Evolutionary conservation across 148 eudicot genomes (phyloP).

Genomic region (Vaccinium vitisidaea): DNA sequence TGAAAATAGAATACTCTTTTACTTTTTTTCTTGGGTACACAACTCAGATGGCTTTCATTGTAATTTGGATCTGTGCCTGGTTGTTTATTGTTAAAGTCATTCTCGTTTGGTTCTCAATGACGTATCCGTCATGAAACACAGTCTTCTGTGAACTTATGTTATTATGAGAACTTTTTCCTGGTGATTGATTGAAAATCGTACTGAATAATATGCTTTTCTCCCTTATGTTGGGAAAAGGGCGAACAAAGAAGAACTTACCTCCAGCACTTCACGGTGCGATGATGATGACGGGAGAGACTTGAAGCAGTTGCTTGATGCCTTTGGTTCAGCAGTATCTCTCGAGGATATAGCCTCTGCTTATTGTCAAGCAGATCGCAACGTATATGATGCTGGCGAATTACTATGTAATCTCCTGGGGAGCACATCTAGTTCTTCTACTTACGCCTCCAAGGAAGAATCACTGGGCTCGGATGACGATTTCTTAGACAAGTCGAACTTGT

Average conservation of each 20-base stretch:
- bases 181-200: not conserved
- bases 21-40: not conserved
- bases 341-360: conserved; percentile 64
- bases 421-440: conserved; percentile 25
- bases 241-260: conserved; percentile 27
- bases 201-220: conserved; percentile 3
- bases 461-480: conserved; percentile 12
- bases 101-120: not conserved
- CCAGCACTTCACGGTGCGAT: conserved; percentile 8
- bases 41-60: not conserved
- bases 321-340: conserved; percentile 60
- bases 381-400: conserved; percentile 47
- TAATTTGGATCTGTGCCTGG: not conserved
- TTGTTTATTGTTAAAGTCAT: not conserved
- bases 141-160: not conserved
- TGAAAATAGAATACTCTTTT: not conserved
- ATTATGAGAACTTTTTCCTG: not conserved
- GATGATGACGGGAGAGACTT: conserved; percentile 44
- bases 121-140: not conserved
- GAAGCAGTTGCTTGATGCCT: conserved; percentile 55
- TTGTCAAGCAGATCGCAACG: conserved; percentile 46
- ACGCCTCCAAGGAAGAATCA: conserved; percentile 25
- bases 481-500: conserved; percentile 13
- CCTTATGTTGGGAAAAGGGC: conserved; percentile 28
- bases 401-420: conserved; percentile 39